phyloP scores from a whole-genome alignment of 306 rosid genomes.

The Quercus robur region DNA sequence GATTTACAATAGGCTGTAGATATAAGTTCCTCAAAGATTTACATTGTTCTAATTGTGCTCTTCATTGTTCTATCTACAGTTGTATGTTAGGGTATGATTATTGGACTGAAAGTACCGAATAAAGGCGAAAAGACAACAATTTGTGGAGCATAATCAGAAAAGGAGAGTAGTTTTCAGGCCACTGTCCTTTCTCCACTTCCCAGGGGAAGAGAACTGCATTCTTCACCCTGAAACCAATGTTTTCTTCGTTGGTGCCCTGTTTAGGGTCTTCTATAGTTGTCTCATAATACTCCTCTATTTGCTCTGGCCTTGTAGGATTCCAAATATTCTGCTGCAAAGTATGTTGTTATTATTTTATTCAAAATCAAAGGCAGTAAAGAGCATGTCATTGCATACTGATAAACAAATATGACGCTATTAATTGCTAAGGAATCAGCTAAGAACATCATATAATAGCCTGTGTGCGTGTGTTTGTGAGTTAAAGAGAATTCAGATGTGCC shows the following conservation, averaged over 20 bases:
- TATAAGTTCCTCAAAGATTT: not conserved
- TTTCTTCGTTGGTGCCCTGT: constrained; percentile 23
- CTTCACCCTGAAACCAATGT: constrained; percentile 71
- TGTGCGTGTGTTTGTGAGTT: not conserved
- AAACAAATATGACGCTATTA: not conserved
- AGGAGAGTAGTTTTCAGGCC: constrained; percentile 75
- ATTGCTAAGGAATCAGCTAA: not conserved
- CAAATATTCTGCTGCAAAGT: constrained; percentile 62
- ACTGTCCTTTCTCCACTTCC: constrained; percentile 77
- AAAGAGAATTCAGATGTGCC: not conserved
- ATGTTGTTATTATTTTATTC: constrained; percentile 11
- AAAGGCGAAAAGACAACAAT: constrained; percentile 53
- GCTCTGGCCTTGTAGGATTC: constrained; percentile 50
- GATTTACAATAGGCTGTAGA: constrained; percentile 7
- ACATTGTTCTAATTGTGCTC: not conserved
- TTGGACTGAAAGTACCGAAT: constrained; percentile 38
- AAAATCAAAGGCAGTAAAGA: not conserved
- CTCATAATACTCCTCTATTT: constrained; percentile 29
- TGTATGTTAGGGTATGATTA: constrained; percentile 5
- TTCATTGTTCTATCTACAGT: not conserved
- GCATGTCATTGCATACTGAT: not conserved
- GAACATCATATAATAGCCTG: not conserved
- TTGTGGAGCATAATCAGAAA: constrained; percentile 81
- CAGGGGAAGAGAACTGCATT: constrained; percentile 62
- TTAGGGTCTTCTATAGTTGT: constrained; percentile 27